Evolutionary conservation across 2,329 filamentous ascomycete genomes (phyloP), one percentile per base, ranked within the genome.

Genomic region (Colletotrichum orbiculare): DNA sequence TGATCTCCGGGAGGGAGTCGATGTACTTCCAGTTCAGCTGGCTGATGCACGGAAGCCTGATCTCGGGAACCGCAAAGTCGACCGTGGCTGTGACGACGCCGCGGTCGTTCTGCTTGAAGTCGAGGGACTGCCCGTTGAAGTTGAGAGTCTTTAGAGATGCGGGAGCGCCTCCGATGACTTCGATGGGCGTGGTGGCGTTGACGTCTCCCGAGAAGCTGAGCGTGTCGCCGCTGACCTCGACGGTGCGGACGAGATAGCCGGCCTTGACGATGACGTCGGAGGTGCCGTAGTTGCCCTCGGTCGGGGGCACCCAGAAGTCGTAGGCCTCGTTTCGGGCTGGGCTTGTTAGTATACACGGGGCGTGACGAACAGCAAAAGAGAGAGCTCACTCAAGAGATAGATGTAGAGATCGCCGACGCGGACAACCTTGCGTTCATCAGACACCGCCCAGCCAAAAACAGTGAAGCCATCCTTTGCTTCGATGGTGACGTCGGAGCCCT

Each of bases 381-480:
- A 3, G 8, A 8, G 67, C 76, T 54, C 72, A 81, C 85, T 65
- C 33, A 68, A 15, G 2, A 68, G 57, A 6, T 68, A 68, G 6
- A 67, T 34, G n/a, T 67, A 65, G 0, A 68, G 56, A 25, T 62
- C 10, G 4, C 38, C 46, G 17, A 68, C 60, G 10, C 60, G 67
- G 8, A 68, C 56, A 8, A 68, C 56, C 41, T 60, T 68, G 8
- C 67, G 64, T 4, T 68, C 60, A 10, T 64, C 64, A 2, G 67
- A 64, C 6, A 68, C 67, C 2, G 61, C 56, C 67, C 67, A 68
- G 3, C 65, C 60, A 8, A 68, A 47, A 12, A 68, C 37, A 1
- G 64, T 68, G 56, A 67, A 65, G 34, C 57, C 67, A 2, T 58
- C 47, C 8, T 49, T 64, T 9, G 58, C 50, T n/a, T 67, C 53